phyloP scores from a whole-genome alignment of 2,329 filamentous ascomycete species.

The Cladorrhinum sp. region DNA sequence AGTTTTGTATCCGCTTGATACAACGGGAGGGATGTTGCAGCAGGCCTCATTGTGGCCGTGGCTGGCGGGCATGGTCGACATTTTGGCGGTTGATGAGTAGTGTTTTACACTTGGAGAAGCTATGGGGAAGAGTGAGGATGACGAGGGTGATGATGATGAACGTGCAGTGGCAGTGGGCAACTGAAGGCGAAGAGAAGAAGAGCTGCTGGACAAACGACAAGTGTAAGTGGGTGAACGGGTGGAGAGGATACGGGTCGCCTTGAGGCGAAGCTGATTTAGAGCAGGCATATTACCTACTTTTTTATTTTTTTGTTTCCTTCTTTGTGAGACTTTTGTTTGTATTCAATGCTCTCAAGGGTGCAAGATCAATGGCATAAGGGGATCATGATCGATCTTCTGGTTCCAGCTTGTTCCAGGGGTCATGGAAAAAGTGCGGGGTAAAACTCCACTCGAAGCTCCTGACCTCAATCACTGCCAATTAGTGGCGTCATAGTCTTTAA shows the following conservation, averaged over 20 bases:
- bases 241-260: conserved; percentile 3
- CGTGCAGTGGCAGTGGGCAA: not conserved
- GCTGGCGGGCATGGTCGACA: conserved; percentile 35
- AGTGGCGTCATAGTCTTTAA: not conserved
- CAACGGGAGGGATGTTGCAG: conserved; percentile 47
- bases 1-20: conserved; percentile 41
- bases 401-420: not conserved
- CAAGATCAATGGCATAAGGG: not conserved
- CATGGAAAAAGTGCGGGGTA: conserved; percentile 23
- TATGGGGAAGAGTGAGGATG: not conserved
- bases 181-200: not conserved
- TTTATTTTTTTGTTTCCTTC: too few relatives aligned
- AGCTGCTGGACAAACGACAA: conserved; percentile 17
- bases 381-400: not conserved
- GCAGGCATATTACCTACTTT: conserved; percentile 21
- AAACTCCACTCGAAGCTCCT: conserved; percentile 8
- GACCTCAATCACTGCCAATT: not conserved
- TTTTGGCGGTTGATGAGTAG: conserved; percentile 25
- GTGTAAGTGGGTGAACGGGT: conserved; percentile 16
- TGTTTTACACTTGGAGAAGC: not conserved
- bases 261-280: conserved; percentile 19
- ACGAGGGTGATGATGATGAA: not conserved
- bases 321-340: not conserved
- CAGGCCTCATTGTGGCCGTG: conserved; percentile 38
- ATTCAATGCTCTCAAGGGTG: not conserved